phyloP scores from a whole-genome alignment of 192 early-diverging fungal genomes.

The Glomus cerebriforme region DNA sequence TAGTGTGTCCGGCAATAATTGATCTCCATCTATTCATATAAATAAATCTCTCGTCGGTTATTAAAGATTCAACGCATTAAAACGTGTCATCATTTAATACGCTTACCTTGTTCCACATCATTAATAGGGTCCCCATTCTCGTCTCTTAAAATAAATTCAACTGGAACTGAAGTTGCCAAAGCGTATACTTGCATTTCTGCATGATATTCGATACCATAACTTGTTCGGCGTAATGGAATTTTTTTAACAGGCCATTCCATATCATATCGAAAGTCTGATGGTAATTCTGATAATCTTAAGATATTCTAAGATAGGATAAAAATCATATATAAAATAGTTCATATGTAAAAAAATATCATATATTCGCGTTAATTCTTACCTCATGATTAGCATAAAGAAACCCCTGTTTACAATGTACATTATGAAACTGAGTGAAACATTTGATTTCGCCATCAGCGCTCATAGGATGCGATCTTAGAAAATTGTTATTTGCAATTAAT shows the following conservation, averaged over 20 bases:
- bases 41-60: not conserved
- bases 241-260: conserved; percentile 76
- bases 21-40: conserved; percentile 38
- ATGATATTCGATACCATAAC: conserved; percentile 83
- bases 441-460: conserved; percentile 63
- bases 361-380: conserved; percentile 42
- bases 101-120: conserved; percentile 38
- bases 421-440: conserved; percentile 77
- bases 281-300: conserved; percentile 66
- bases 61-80: conserved; percentile 21
- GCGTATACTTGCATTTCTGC: conserved; percentile 80
- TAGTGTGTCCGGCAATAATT: conserved; percentile 63
- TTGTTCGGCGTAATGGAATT: conserved; percentile 63
- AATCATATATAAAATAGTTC: not conserved
- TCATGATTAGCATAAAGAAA: conserved; percentile 73
- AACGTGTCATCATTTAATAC: not conserved
- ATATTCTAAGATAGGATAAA: conserved; percentile 50
- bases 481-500: conserved; percentile 61
- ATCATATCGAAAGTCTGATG: conserved; percentile 71
- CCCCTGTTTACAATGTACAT: conserved; percentile 73
- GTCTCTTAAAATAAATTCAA: conserved; percentile 68
- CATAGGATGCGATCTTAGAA: conserved; percentile 73
- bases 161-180: conserved; percentile 66
- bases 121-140: conserved; percentile 60
- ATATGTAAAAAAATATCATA: too few relatives aligned